These are phyloP conservation scores for Brassica rapa DNA, from an alignment of 345 rosid species.

Conservation along the genomic window DNA sequence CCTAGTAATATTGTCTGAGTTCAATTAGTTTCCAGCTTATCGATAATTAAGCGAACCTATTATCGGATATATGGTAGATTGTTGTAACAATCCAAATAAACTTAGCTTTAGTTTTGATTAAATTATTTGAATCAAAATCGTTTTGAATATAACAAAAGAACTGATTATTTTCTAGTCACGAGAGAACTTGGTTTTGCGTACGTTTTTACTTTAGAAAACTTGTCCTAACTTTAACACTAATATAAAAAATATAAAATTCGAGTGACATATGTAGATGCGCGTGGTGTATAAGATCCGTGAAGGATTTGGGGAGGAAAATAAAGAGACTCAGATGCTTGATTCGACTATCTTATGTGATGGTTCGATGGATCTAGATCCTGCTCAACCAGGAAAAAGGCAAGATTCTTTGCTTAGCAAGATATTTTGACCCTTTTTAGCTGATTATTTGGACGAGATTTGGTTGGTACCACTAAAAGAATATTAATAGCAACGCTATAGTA, in stretches of 20 bases:
- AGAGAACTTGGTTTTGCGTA: slow-evolving; percentile 24
- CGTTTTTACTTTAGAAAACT: background rate
- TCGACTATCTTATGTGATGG: slow-evolving; percentile 33
- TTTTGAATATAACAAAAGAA: background rate
- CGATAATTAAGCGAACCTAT: background rate
- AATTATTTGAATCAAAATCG: background rate
- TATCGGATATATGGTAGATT: background rate
- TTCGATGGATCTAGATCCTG: slow-evolving; percentile 40
- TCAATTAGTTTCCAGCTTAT: background rate
- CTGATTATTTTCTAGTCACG: background rate
- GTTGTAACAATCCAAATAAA: background rate
- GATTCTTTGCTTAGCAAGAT: slow-evolving; percentile 42
- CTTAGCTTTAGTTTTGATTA: background rate
- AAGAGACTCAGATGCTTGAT: slow-evolving; percentile 39
- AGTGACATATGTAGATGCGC: slow-evolving; percentile 8
- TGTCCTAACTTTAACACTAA: background rate
- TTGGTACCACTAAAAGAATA: slow-evolving; percentile 22
- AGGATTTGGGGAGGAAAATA: slow-evolving; percentile 35
- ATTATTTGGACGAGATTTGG: slow-evolving; percentile 35
- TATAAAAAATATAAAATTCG: background rate
- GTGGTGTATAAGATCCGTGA: slow-evolving; percentile 30
- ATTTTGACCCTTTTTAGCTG: slow-evolving; percentile 20
- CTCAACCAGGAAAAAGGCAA: slow-evolving; percentile 19
- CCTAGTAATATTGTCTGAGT: background rate
- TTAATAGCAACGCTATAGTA: slow-evolving; percentile 20